Conservation (phyloP, 2,329 filamentous ascomycete genomes). For the Cladophialophora exuberans region DNA sequence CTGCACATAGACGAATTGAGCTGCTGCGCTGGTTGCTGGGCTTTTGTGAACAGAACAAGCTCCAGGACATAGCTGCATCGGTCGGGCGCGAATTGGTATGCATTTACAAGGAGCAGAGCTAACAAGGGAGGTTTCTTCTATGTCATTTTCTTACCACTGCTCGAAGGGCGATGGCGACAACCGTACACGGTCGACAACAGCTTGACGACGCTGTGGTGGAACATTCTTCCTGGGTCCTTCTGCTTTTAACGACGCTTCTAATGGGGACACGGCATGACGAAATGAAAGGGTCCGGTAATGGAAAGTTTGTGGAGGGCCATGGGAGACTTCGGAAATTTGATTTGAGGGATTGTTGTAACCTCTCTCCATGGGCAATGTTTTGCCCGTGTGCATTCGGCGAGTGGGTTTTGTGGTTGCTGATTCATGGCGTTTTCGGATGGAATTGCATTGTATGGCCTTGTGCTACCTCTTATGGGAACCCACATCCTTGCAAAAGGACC, state of each 20-base stretch:
- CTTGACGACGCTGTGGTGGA: not conserved
- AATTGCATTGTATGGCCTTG: not conserved
- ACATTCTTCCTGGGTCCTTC: constrained; percentile 1
- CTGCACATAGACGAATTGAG: constrained; percentile 21
- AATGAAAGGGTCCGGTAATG: not conserved
- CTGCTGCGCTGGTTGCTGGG: not conserved
- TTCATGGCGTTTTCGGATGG: not conserved
- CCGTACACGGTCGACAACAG: constrained; percentile 6
- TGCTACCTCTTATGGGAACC: too few relatives aligned
- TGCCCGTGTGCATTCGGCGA: not conserved
- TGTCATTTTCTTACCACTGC: too few relatives aligned
- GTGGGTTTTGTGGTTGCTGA: not conserved
- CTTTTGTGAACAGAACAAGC: not conserved
- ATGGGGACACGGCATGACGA: too few relatives aligned
- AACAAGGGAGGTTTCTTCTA: not conserved
- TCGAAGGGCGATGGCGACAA: not conserved
- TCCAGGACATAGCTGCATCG: constrained; percentile 13
- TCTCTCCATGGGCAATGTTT: not conserved
- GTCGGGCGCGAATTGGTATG: constrained; percentile 18
- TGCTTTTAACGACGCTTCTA: too few relatives aligned
- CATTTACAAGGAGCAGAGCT: constrained; percentile 11
- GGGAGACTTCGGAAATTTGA: too few relatives aligned
- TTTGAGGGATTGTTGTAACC: constrained; percentile 3
- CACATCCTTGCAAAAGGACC: too few relatives aligned
- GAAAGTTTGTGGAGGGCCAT: too few relatives aligned